Conservation (phyloP, 78 protist genomes). For the Dictyostelium brefeldianum region DNA sequence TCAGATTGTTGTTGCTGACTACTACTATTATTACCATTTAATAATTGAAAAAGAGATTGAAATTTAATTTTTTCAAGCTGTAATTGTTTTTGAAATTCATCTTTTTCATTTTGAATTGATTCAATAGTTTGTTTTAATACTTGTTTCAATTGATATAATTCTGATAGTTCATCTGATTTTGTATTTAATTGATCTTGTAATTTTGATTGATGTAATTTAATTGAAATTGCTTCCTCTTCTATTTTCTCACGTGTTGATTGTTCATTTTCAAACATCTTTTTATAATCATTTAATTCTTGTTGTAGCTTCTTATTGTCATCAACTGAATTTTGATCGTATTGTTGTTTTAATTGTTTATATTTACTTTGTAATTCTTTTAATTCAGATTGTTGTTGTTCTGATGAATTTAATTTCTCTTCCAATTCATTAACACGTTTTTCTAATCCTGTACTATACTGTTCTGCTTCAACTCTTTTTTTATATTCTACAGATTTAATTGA, state of each 20-base stretch:
- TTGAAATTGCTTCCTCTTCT: slow-evolving; percentile 16
- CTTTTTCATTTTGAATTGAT: neutral
- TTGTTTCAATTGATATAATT: neutral
- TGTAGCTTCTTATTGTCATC: neutral
- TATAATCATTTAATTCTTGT: slow-evolving; percentile 16
- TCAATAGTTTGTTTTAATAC: slow-evolving; percentile 27
- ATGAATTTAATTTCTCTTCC: slow-evolving; percentile 26
- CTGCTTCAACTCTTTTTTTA: slow-evolving; percentile 76
- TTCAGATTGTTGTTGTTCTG: slow-evolving; percentile 4
- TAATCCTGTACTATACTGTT: slow-evolving; percentile 33
- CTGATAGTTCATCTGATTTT: neutral
- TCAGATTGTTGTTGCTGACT: neutral
- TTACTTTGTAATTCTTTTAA: neutral
- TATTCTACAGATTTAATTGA: neutral
- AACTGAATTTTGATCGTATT: neutral
- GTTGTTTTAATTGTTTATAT: neutral
- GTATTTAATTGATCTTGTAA: neutral
- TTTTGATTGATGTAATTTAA: slow-evolving; percentile 7
- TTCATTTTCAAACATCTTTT: slow-evolving; percentile 34
- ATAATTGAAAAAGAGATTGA: neutral
- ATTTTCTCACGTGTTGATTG: slow-evolving; percentile 25
- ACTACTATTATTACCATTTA: neutral
- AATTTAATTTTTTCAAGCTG: slow-evolving; percentile 1
- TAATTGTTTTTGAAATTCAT: slow-evolving; percentile 3
- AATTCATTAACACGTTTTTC: slow-evolving; percentile 41